phyloP scores from a whole-genome alignment of 2,329 filamentous ascomycete species.

The Fusarium neocosmosporiellum region DNA sequence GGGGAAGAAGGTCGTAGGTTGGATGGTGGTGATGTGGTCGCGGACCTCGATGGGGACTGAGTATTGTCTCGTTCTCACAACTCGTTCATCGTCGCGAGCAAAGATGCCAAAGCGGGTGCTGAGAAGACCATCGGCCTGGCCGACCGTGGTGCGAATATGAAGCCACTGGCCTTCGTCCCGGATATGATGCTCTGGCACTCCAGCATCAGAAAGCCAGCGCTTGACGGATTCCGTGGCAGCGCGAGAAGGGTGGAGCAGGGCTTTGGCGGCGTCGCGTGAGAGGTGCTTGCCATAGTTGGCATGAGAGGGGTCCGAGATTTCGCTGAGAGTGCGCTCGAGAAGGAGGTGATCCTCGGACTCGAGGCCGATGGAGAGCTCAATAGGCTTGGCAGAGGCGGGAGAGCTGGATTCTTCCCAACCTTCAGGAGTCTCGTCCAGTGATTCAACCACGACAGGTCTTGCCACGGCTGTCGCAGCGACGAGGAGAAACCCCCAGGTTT shows the following conservation, averaged over 20 bases:
- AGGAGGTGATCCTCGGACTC: constrained; percentile 35
- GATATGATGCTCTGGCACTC: constrained; percentile 51
- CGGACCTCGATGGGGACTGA: constrained; percentile 50
- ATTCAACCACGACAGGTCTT: constrained; percentile 37
- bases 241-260: constrained; percentile 58
- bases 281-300: constrained; percentile 61
- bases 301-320: constrained; percentile 61
- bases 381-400: constrained; percentile 27
- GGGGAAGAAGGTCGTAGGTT: constrained; percentile 57
- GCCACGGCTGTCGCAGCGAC: constrained; percentile 6
- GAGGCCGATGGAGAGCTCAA: constrained; percentile 48
- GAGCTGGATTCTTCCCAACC: constrained; percentile 40
- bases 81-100: constrained; percentile 52
- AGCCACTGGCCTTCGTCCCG: constrained; percentile 53
- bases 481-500: constrained; percentile 21
- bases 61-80: constrained; percentile 53
- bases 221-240: constrained; percentile 54
- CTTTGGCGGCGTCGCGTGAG: constrained; percentile 59
- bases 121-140: constrained; percentile 57
- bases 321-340: constrained; percentile 57
- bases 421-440: constrained; percentile 26
- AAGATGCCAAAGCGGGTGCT: constrained; percentile 58
- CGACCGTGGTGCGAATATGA: constrained; percentile 54
- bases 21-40: constrained; percentile 56
- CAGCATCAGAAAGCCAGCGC: constrained; percentile 57